These are phyloP conservation scores for Aspergillus tanneri DNA, from an alignment of 2,329 filamentous ascomycete species.

Conservation along the genomic window DNA sequence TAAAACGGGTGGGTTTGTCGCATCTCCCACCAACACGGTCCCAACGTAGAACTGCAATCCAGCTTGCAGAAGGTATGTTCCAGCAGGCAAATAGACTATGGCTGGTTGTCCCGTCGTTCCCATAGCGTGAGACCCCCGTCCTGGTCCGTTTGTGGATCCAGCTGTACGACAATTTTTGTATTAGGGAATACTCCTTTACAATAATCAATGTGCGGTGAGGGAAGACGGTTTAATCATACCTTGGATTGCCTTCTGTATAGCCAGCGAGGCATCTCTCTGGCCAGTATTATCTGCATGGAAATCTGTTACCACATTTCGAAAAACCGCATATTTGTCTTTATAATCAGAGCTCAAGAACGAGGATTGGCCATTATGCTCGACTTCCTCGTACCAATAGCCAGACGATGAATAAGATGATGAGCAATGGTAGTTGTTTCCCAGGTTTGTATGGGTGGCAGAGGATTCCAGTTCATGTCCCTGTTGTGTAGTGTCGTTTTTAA, in stretches of 20 bases:
- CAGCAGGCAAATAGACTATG: conserved; percentile 32
- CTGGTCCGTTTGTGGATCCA: conserved; percentile 27
- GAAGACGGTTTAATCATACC: conserved; percentile 14
- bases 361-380: conserved; percentile 30
- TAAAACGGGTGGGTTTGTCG: conserved; percentile 49
- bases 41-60: conserved; percentile 31
- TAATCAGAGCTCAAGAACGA: conserved; percentile 25
- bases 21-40: conserved; percentile 41
- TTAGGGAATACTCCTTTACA: not conserved
- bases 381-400: conserved; percentile 31
- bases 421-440: not conserved
- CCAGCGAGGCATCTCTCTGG: conserved; percentile 26
- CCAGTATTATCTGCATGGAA: conserved; percentile 37
- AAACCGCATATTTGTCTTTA: conserved; percentile 35
- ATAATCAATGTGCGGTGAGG: not conserved
- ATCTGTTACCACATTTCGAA: conserved; percentile 37
- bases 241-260: conserved; percentile 33
- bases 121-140: conserved; percentile 25
- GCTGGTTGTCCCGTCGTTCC: conserved; percentile 33
- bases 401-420: conserved; percentile 4
- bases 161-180: conserved; percentile 11
- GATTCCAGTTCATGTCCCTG: not conserved
- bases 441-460: conserved; percentile 9
- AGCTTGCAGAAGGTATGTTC: conserved; percentile 28
- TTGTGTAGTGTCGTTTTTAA: not conserved